These are phyloP conservation scores for Leccinum variicolor DNA, from an alignment of 768 basidiomycete species.

Conservation along the genomic window DNA sequence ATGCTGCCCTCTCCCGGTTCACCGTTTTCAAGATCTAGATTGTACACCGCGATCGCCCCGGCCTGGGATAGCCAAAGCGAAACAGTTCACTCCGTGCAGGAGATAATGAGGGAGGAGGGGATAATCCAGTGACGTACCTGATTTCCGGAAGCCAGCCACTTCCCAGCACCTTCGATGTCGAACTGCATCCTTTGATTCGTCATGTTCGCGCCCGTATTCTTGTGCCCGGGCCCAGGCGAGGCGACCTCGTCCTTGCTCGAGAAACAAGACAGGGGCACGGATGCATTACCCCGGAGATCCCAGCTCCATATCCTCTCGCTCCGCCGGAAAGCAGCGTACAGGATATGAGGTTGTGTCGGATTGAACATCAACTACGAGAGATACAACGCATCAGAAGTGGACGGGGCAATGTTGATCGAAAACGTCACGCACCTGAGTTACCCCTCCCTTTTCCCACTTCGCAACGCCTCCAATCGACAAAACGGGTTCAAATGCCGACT, in stretches of 20 bases:
- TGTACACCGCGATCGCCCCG: conserved; percentile 61
- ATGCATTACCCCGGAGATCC: conserved; percentile 68
- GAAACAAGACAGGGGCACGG: conserved; percentile 39
- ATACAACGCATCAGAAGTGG: background rate
- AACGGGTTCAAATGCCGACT: conserved; percentile 53
- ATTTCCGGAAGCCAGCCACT: conserved; percentile 62
- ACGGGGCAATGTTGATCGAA: background rate
- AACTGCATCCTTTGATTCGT: conserved; percentile 83
- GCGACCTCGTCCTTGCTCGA: background rate
- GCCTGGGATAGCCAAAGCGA: conserved; percentile 42
- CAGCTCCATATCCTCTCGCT: conserved; percentile 59
- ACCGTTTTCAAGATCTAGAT: conserved; percentile 32
- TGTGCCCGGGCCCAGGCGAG: background rate
- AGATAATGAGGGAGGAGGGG: background rate
- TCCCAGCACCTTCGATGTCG: conserved; percentile 69
- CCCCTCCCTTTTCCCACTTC: conserved; percentile 28
- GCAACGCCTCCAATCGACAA: conserved; percentile 61
- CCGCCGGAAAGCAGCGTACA: conserved; percentile 80
- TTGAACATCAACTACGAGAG: conserved; percentile 68
- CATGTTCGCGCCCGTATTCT: conserved; percentile 22
- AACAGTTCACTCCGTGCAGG: background rate
- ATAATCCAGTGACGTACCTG: conserved; percentile 44
- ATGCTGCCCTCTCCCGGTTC: conserved; percentile 1
- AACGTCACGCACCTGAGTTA: conserved; percentile 47
- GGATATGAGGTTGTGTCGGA: conserved; percentile 60